Percentiles rank a stretch among this genome's conserved stretches.
phyloP scores from a whole-genome alignment of 805 yeast species.

The Blastobotrys attinorum region DNA sequence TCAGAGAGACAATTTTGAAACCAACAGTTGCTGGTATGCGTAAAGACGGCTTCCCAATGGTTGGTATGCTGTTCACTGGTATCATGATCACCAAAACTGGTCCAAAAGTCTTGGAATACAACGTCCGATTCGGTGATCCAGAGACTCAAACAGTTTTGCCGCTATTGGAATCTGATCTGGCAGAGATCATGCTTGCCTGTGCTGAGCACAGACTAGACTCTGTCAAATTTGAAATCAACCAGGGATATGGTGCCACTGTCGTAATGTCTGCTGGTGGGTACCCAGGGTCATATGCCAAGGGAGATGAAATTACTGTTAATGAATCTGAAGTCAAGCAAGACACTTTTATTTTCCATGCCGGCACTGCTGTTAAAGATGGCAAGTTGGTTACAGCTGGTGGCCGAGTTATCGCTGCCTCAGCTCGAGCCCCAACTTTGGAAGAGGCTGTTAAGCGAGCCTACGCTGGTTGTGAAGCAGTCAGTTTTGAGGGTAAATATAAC shows the following conservation, averaged over 20 bases:
- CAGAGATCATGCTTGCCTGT: conserved; percentile 86
- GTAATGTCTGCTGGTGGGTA: conserved; percentile 97
- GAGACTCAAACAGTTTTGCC: conserved; percentile 97
- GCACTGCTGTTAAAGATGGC: conserved; percentile 59
- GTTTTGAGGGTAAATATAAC: conserved; percentile 69
- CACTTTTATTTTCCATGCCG: conserved; percentile 89
- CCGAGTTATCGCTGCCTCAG: conserved; percentile 92
- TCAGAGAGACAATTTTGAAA: conserved; percentile 67
- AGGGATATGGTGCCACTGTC: conserved; percentile 78
- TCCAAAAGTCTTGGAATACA: conserved; percentile 93
- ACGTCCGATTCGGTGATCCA: conserved; percentile 98
- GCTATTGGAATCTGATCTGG: conserved; percentile 82
- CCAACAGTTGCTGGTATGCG: conserved; percentile 97
- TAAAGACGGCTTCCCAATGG: conserved; percentile 88
- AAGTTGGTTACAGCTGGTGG: conserved; percentile 85
- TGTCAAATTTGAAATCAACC: conserved; percentile 43
- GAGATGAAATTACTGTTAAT: conserved; percentile 68
- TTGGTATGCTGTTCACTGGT: conserved; percentile 93
- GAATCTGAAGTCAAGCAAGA: conserved; percentile 33
- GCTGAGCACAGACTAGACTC: conserved; percentile 92
- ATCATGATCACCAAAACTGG: conserved; percentile 82
- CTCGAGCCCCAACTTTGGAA: conserved; percentile 65
- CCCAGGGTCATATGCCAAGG: conserved; percentile 80
- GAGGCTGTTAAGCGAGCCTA: conserved; percentile 84
- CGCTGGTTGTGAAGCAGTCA: conserved; percentile 68